phyloP scores from a whole-genome alignment of 2,329 filamentous ascomycete species.

The Byssothecium circinans region DNA sequence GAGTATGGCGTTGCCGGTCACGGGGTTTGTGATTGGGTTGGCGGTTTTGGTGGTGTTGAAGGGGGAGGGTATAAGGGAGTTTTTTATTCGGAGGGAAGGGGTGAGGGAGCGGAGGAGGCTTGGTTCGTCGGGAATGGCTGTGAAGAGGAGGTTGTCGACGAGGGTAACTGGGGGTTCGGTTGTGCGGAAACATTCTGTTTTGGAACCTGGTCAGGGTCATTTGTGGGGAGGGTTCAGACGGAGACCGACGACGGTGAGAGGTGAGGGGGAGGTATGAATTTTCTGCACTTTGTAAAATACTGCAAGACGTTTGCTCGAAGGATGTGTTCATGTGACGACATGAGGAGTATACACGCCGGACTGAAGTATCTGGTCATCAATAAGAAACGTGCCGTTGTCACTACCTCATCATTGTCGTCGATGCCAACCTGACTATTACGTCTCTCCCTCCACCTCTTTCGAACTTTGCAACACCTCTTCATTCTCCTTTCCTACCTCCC shows the following conservation, averaged over 20 bases:
- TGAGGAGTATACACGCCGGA: no score
- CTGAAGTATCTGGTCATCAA: no score
- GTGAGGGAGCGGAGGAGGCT: background rate
- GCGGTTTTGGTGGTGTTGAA: constrained; percentile 6
- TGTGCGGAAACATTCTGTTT: background rate
- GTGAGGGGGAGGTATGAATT: background rate
- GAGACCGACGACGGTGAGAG: background rate
- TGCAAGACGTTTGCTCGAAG: no score
- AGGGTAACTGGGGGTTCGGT: background rate
- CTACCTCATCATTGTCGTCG: no score
- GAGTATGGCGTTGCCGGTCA: constrained; percentile 8
- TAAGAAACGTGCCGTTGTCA: no score
- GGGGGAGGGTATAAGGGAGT: constrained; percentile 6
- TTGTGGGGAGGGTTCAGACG: background rate
- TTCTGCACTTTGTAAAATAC: no score
- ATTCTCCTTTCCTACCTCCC: no score
- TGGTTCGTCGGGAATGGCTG: background rate
- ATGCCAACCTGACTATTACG: no score
- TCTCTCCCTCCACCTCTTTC: no score
- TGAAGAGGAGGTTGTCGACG: background rate
- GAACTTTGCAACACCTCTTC: no score
- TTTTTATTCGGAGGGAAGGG: background rate
- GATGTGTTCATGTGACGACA: no score
- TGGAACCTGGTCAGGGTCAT: background rate
- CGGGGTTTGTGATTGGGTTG: constrained; percentile 5